Evolutionary conservation across 1,139 yeast species (phyloP), one percentile per base, ranked within the genome.

Genomic region (Blastobotrys illinoisensis): DNA sequence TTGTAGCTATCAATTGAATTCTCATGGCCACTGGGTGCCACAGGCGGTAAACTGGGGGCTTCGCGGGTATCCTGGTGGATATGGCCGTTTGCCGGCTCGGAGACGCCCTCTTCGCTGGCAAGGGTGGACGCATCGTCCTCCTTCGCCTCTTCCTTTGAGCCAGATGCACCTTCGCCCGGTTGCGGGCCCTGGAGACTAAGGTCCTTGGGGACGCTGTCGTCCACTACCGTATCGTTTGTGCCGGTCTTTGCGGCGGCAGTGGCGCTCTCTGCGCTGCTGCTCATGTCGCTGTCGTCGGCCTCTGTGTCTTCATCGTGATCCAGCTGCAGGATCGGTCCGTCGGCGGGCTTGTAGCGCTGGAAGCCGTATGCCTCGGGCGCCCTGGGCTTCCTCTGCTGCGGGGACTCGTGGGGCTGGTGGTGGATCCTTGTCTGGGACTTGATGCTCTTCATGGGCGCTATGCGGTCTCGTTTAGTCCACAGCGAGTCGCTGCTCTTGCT

Each of bases 261-360:
- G 32, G 40, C 7, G 40, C 40, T 32, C 16, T 11, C 40, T 2
- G 14, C 40, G 13, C 40, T 32, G 53, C 62, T 40, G 58, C 62
- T 24, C 32, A 32, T 44, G 7, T 45, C 53, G 9, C 53, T 55
- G n/a, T 62, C 64, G 44, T 64, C 67, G 9, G 62, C 65, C 28
- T 57, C 60, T 14, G 59, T 54, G 28, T 64, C 78, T 47, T 73
- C 76, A 52, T 56, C 69, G 5, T 65, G 71, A 32, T 63, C 68
- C 13, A 68, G 66, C 2, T 66, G 67, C 19, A 61, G 60, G 16
- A 60, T 60, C 11, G 70, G 69, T 7, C 64, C 69, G 19, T 61
- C 66, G 6, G 56, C 64, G 9, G 59, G 21, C 18, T 26, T 40
- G 14, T 55, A 13, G 48, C 43, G 19, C 58, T 54, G 18, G 49